A percentile compares a stretch with the other conserved stretches of the same genome.
Evolutionary conservation across 2,329 filamentous ascomycete species (phyloP).

Genomic region (Talaromyces sp.): DNA sequence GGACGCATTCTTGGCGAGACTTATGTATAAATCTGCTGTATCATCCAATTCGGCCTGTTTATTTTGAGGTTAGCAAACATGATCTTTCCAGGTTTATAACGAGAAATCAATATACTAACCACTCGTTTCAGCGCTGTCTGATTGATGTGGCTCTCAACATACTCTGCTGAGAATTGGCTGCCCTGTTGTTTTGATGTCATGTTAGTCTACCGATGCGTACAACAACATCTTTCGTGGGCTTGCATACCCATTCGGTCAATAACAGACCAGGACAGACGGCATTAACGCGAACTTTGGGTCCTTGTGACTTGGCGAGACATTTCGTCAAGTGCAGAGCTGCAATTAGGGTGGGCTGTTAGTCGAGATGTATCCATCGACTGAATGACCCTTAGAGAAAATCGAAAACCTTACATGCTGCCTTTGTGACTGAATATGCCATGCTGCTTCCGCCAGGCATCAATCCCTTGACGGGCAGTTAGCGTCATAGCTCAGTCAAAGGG

Average conservation of each 20-base stretch:
- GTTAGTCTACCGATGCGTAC: not conserved
- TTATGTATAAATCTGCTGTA: conserved; percentile 37
- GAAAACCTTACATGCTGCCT: conserved; percentile 56
- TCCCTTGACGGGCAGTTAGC: conserved; percentile 32
- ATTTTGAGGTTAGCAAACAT: not conserved
- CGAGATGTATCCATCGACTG: too few relatives aligned
- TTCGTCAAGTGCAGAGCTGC: conserved; percentile 60
- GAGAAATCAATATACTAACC: conserved; percentile 28
- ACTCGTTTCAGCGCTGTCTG: conserved; percentile 56
- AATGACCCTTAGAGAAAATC: not conserved
- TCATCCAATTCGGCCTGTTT: conserved; percentile 40
- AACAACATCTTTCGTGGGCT: not conserved
- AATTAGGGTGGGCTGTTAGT: conserved; percentile 8
- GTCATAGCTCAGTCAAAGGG: conserved; percentile 8
- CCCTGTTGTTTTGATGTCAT: conserved; percentile 39
- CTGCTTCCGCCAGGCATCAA: conserved; percentile 50
- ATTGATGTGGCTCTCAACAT: conserved; percentile 51
- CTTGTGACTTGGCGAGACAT: conserved; percentile 58
- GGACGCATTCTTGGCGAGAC: conserved; percentile 41
- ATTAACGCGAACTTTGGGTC: conserved; percentile 59
- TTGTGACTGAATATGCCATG: conserved; percentile 71
- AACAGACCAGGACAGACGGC: conserved; percentile 60
- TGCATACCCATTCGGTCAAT: conserved; percentile 65
- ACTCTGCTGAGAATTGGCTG: conserved; percentile 53
- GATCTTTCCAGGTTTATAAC: not conserved